Evolutionary conservation across 768 basidiomycete genomes (phyloP), one percentile per base, ranked within the genome.

Genomic region (Russula compacta): DNA sequence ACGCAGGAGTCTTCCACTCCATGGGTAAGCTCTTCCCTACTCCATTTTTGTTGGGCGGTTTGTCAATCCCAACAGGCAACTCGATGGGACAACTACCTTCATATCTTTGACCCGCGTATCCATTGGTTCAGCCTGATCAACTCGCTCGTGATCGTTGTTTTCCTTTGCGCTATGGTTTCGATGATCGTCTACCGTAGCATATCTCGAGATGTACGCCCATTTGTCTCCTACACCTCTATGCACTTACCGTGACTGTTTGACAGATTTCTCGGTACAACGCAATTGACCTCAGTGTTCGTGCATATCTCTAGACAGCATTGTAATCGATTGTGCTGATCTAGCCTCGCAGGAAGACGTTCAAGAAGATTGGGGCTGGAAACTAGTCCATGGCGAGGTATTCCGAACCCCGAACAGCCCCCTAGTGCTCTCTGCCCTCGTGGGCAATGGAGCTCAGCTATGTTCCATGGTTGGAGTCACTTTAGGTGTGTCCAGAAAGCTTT

Each of bases 351-450:
- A 95, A 69, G 93, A 95, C 68, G 89, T 97, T 2, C 92, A 95
- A 73, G 95, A 98, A 75, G 95, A 98, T 67, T 95, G 87, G 82
- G 95, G 95, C 2, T 98, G 95, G 95, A 98, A 98, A 70, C 82
- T 98, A 17, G 85, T 98, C 24, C 93, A 97, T 67, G 94, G 93
- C 21, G 95, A 98, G 73, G 91, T 98, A 17, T 98, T 98, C 79
- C 83, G 95, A 21, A 77, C 86, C 1, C 95, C 95, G 1, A 74
- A 75, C 48, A 80, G 86, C 56, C 84, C 92, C 0, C 83, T 94
- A 79, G 64, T 87, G 8, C 75, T 98, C 8, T 86, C 92, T 3
- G 81, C 93, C 40, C 80, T 94, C 73, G 85, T 89, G n/a, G 95
- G 95, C 11, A 98, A 93, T 68, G 93, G 93, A 8, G 76, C 84